Evolutionary conservation across 805 yeast genomes (phyloP), one percentile per base, ranked within the genome.

Genomic region (Sugiyamaella americana): DNA sequence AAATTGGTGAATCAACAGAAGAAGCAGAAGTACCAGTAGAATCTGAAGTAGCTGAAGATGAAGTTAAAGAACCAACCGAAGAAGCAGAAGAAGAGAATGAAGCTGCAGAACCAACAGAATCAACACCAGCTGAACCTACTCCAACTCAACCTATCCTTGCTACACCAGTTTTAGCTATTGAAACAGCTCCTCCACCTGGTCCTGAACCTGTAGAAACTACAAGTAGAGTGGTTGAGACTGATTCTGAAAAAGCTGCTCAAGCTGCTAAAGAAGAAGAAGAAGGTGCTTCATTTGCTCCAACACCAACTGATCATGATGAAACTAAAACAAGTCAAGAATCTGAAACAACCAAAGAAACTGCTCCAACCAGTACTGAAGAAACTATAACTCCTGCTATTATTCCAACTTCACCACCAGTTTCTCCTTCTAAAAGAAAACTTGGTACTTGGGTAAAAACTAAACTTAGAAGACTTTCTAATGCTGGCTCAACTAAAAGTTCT

Each of bases 121-220:
- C 38, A 10, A 36, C 37, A 22, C 22, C 37, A 17, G 30, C 21
- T 3, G 22, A 32, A 22, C 13, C 22, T 19, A 26, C 40, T 23
- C 50, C 42, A 20, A 57, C 56, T 22, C 51, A 46, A 37, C 49
- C 51, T 21, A 26, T 3, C 3, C 5, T 20, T 21, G 37, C n/a
- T 22, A 35, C n/a, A 20, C 20, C 26, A 26, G 32, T 13, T 35
- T 21, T 5, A 6, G 11, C 11, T 35, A 5, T 11, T 16, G 37
- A 35, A n/a, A n/a, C n/a, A n/a, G n/a, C n/a, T n/a, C n/a, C n/a
- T n/a, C n/a, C n/a, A n/a, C n/a, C 32, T 26, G 8, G 8, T 8
- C 32, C 32, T 8, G 32, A 26, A 13, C 32, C 32, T 26, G 13
- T 13, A 8, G 32, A 26, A 26, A 13, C 8, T 8, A 26, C 11